Percentiles rank a stretch among this genome's conserved stretches.
phyloP scores from a whole-genome alignment of 2,329 filamentous ascomycete species.

The Talaromyces sp. region DNA sequence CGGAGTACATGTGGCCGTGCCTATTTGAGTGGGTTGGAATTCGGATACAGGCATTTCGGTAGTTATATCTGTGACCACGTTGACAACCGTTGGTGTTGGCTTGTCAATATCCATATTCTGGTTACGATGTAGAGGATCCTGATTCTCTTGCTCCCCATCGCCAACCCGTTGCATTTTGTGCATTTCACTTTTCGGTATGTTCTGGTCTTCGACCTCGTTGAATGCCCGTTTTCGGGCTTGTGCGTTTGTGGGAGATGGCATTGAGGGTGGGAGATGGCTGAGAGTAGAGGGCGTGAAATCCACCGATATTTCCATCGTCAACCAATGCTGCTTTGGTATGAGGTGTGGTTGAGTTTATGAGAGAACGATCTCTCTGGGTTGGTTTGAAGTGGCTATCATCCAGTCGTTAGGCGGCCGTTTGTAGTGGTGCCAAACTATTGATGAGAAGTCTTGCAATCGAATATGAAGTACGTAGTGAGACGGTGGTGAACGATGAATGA shows the following conservation, averaged over 20 bases:
- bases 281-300: conserved; percentile 6
- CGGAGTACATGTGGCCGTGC: not conserved
- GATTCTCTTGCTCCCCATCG: conserved; percentile 15
- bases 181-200: not conserved
- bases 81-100: not conserved
- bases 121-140: not conserved
- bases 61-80: not conserved
- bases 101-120: conserved; percentile 9
- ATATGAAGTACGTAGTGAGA: not conserved
- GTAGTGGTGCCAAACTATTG: not conserved
- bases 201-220: conserved; percentile 14
- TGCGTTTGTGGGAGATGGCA: not conserved
- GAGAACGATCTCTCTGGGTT: not conserved
- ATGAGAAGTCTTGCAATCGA: not conserved
- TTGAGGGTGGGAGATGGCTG: not conserved
- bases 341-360: not conserved
- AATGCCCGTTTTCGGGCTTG: conserved; percentile 16
- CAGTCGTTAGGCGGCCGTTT: not conserved
- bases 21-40: not conserved
- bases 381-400: not conserved
- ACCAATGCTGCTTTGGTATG: not conserved
- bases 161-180: not conserved
- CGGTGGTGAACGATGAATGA: not conserved
- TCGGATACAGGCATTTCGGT: not conserved
- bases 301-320: conserved; percentile 17